phyloP scores from a whole-genome alignment of 306 rosid genomes.

The Prunus padus region DNA sequence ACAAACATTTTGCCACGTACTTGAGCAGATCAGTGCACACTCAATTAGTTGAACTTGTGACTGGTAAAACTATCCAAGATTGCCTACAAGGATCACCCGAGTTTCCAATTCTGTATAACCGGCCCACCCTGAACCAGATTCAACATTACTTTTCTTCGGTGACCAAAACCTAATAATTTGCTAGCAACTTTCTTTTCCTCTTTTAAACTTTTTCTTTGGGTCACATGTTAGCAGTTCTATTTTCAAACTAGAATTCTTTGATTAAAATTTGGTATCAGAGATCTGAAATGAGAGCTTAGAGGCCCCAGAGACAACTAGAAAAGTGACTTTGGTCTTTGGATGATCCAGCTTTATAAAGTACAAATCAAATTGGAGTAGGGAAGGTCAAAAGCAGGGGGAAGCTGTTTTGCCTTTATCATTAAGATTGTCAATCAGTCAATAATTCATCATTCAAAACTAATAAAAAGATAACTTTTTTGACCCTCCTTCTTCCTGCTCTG shows the following conservation, averaged over 20 bases:
- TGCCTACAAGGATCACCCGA: too few species aligned
- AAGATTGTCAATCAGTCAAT: not conserved
- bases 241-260: too few species aligned
- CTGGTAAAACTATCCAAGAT: too few species aligned
- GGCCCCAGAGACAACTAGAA: conserved; percentile 1
- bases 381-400: conserved; percentile 17
- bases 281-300: not conserved
- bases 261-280: too few species aligned
- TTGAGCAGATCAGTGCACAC: too few species aligned
- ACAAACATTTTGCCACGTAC: too few species aligned
- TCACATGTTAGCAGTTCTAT: too few species aligned
- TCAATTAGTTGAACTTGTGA: too few species aligned
- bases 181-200: too few species aligned
- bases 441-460: conserved; percentile 5
- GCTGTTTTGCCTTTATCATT: conserved; percentile 23
- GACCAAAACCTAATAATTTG: too few species aligned
- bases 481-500: not conserved
- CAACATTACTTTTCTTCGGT: not conserved
- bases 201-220: too few species aligned
- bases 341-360: conserved; percentile 2
- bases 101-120: too few species aligned
- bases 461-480: conserved; percentile 12
- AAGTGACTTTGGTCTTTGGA: conserved; percentile 14
- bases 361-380: conserved; percentile 17
- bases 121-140: not conserved